These are phyloP conservation scores for Papiliotrema nemorosa DNA, from an alignment of 1,284 basidiomycete genomes.

Conservation along the genomic window DNA sequence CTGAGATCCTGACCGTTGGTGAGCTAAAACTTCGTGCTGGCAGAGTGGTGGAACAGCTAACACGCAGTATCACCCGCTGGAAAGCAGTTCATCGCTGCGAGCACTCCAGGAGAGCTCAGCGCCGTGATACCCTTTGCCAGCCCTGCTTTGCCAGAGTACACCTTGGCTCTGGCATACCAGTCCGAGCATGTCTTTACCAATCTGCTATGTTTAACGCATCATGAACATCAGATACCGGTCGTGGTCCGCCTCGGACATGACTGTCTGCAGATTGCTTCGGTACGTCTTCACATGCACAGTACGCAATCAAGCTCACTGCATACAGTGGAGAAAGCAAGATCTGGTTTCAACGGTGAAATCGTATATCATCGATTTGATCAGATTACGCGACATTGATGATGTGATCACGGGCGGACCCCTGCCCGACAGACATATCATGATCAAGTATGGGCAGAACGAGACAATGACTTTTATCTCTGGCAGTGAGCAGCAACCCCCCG, in stretches of 20 bases:
- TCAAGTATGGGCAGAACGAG: slow-evolving; percentile 55
- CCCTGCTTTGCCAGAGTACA: slow-evolving; percentile 38
- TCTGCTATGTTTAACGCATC: slow-evolving; percentile 35
- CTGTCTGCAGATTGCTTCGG: slow-evolving; percentile 42
- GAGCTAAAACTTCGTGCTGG: slow-evolving; percentile 20
- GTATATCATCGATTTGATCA: slow-evolving; percentile 45
- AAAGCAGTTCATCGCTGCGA: slow-evolving; percentile 56
- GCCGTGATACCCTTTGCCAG: slow-evolving; percentile 67
- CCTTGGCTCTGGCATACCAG: slow-evolving; percentile 40
- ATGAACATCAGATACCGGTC: slow-evolving; percentile 44
- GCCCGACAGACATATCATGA: slow-evolving; percentile 74
- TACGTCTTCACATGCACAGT: slow-evolving; percentile 11
- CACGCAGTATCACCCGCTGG: slow-evolving; percentile 58
- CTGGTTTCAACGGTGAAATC: slow-evolving; percentile 32
- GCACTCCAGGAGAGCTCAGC: slow-evolving; percentile 57
- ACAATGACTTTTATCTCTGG: slow-evolving; percentile 36
- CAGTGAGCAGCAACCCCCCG: slow-evolving; percentile 54
- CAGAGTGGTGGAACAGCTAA: neutral
- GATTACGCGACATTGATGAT: slow-evolving; percentile 67
- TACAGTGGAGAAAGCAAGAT: slow-evolving; percentile 41
- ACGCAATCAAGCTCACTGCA: slow-evolving; percentile 3
- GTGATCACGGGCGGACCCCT: slow-evolving; percentile 72
- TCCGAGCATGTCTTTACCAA: slow-evolving; percentile 45
- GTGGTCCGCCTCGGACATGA: slow-evolving; percentile 43
- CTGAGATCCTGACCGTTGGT: slow-evolving; percentile 70